Conservation (phyloP, 2,329 filamentous ascomycete genomes). For the Microcyclosporella mali region DNA sequence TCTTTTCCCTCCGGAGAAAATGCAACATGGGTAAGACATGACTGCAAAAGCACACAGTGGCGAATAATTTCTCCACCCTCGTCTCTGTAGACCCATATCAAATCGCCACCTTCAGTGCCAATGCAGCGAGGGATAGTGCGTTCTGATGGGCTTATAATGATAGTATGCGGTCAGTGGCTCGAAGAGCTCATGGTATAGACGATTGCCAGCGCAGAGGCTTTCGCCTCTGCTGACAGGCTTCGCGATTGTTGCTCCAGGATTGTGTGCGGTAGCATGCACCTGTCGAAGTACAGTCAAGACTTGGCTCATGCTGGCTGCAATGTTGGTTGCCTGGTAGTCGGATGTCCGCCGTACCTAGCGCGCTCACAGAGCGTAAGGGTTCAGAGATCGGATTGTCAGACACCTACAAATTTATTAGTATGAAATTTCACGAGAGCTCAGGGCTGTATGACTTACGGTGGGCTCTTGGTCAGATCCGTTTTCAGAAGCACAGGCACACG, state of each 20-base stretch:
- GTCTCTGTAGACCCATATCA: no score
- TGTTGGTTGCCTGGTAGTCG: background rate
- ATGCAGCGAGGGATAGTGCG: no score
- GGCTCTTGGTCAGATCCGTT: slow-evolving; percentile 97
- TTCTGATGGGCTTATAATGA: slow-evolving; percentile 8
- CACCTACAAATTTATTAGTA: slow-evolving; percentile 53
- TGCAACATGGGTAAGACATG: no score
- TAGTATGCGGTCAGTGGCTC: slow-evolving; percentile 23
- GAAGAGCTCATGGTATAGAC: slow-evolving; percentile 4
- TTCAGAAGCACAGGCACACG: slow-evolving; percentile 95
- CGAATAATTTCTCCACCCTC: background rate
- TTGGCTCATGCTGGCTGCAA: background rate
- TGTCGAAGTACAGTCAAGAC: slow-evolving; percentile 4
- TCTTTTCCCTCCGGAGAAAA: no score
- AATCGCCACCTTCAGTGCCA: no score
- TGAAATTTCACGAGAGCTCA: slow-evolving; percentile 3
- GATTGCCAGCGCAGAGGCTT: slow-evolving; percentile 9
- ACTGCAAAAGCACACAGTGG: no score
- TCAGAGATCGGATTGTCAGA: slow-evolving; percentile 75
- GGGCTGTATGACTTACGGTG: slow-evolving; percentile 68
- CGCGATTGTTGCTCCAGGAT: slow-evolving; percentile 12
- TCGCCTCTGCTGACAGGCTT: slow-evolving; percentile 5
- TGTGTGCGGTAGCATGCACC: slow-evolving; percentile 13
- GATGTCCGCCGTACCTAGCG: background rate
- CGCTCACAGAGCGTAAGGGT: slow-evolving; percentile 61